A percentile compares a stretch with the other conserved stretches of the same genome.
phyloP scores from a whole-genome alignment of 495 filamentous ascomycete genomes.

The Penicillium ochrochloron region DNA sequence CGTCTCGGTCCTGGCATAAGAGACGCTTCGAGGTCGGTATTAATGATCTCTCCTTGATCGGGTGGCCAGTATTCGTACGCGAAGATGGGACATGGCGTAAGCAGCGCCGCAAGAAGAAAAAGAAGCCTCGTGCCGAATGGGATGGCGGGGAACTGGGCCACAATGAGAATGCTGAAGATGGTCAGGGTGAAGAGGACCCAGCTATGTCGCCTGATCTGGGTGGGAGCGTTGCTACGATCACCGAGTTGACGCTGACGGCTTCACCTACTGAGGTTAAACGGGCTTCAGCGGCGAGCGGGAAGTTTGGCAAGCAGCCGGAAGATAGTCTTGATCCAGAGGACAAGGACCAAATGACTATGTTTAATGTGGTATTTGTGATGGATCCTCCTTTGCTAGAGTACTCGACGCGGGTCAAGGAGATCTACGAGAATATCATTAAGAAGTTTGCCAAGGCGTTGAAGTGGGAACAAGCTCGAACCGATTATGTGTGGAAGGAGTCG shows the following conservation, averaged over 20 bases:
- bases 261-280: slow-evolving; percentile 41
- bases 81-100: slow-evolving; percentile 89
- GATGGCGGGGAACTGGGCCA: slow-evolving; percentile 48
- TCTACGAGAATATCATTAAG: slow-evolving; percentile 86
- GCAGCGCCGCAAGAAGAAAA: slow-evolving; percentile 65
- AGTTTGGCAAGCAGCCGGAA: slow-evolving; percentile 40
- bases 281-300: slow-evolving; percentile 45
- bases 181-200: slow-evolving; percentile 34
- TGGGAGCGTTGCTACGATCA: slow-evolving; percentile 30
- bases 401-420: slow-evolving; percentile 71
- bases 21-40: slow-evolving; percentile 84
- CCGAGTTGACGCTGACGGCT: slow-evolving; percentile 37
- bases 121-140: slow-evolving; percentile 44
- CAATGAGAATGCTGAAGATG: slow-evolving; percentile 49
- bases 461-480: slow-evolving; percentile 83
- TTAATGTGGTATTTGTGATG: slow-evolving; percentile 92
- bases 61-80: slow-evolving; percentile 84
- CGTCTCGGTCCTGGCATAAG: slow-evolving; percentile 80
- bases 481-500: slow-evolving; percentile 87
- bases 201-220: slow-evolving; percentile 38
- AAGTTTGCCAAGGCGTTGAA: slow-evolving; percentile 88
- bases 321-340: slow-evolving; percentile 57
- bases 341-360: slow-evolving; percentile 82
- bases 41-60: slow-evolving; percentile 82
- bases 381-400: slow-evolving; percentile 78